Conservation (phyloP, 2,329 filamentous ascomycete species). For the Fusarium scirpi region DNA sequence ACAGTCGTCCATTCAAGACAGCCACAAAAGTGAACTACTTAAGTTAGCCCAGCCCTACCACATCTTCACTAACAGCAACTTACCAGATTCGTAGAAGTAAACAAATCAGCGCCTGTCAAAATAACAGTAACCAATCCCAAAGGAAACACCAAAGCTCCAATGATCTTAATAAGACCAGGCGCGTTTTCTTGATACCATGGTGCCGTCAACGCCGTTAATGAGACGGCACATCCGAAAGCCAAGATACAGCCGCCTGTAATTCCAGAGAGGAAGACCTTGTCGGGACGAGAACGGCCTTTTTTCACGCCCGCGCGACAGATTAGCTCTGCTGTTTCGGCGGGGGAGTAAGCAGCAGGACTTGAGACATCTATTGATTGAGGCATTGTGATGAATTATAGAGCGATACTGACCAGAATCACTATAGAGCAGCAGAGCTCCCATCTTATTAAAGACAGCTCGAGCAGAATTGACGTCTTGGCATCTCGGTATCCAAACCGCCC, state of each 20-base stretch:
- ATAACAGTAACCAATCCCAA: conserved; percentile 39
- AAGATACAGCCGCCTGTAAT: conserved; percentile 40
- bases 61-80: fast-evolving
- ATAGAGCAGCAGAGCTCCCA: background rate
- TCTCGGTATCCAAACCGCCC: conserved; percentile 1
- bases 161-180: conserved; percentile 35
- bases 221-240: conserved; percentile 39
- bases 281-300: conserved; percentile 37
- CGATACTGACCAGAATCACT: no score
- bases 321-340: conserved; percentile 42
- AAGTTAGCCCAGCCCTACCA: background rate
- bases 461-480: background rate
- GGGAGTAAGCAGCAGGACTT: conserved; percentile 34
- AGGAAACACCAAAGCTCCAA: conserved; percentile 40
- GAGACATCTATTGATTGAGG: conserved; percentile 7
- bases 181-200: conserved; percentile 46
- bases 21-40: conserved; percentile 42
- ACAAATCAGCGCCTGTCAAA: conserved; percentile 39
- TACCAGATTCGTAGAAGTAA: conserved; percentile 42
- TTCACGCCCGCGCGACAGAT: conserved; percentile 39
- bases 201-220: conserved; percentile 36
- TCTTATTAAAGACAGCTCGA: no score
- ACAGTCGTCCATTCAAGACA: conserved; percentile 34
- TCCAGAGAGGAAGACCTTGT: conserved; percentile 40
- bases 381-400: background rate